Base-by-base conservation (phyloP, 805 yeast species). In the Metschnikowia similis region DNA sequence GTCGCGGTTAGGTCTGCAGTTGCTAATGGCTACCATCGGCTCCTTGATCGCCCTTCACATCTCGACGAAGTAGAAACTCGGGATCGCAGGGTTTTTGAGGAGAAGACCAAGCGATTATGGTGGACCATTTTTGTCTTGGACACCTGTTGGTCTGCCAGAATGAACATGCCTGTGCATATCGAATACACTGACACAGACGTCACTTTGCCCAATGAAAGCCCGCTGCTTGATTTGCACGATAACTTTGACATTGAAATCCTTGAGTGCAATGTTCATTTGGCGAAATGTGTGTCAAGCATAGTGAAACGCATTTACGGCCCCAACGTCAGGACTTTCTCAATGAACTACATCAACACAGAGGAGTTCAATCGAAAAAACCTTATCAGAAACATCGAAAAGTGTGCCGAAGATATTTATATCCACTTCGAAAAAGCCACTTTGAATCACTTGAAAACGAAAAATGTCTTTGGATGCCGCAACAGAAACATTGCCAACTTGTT, bases 121-220 rank as follows among this genome's bases (percentile, higher is more conserved):
- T 72, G 77, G 77, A 62, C 75, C 2, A 63, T 70, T 1, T 72
- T 69, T 49, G 66, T 71, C 10, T 63, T 69, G 35, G 77, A 72
- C 55, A 65, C 67, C 6, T 60, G 66, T 9, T 72, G 75, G 75
- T 66, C 75, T 2, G 62, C 74, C 3, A 66, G 67, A 46, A 66
- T 67, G 67, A 66, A 62, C 51, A 57, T 64, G 59, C 72, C 76
- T 2, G 69, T 71, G 17, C 73, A 70, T 50, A 67, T 72, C 41
- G 71, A 70, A 48, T 71, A 69, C 56, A 67, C 73, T 5, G 75
- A 72, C 48, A 72, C 77, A 1, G 77, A 72, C 46, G 73, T 71
- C 10, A 74, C 71, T 35, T 61, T 71, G 8, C 77, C 77, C 4
- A 49, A 60, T 35, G 76, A 72, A 52, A 69, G 69, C 51, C 52